These are phyloP conservation scores for Alternaria viburni DNA, from an alignment of 2,329 filamentous ascomycete genomes.

Conservation along the genomic window DNA sequence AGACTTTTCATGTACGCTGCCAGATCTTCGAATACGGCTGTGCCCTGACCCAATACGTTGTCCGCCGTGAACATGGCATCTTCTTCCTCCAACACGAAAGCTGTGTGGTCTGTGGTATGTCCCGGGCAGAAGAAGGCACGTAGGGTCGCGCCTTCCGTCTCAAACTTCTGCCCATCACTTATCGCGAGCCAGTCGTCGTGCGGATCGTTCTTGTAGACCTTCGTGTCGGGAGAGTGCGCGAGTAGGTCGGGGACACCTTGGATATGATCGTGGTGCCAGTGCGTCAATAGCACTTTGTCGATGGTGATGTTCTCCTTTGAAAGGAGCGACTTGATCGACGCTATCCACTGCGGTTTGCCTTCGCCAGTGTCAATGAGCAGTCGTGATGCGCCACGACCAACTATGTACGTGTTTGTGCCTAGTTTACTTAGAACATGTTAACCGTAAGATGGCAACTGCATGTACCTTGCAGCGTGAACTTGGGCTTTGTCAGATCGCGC, in stretches of 20 bases:
- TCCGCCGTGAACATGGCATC: conserved; percentile 88
- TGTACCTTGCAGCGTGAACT: conserved; percentile 69
- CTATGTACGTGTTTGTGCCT: conserved; percentile 92
- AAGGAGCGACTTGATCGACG: conserved; percentile 69
- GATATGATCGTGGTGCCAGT: conserved; percentile 91
- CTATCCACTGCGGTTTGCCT: conserved; percentile 76
- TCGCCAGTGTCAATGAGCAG: conserved; percentile 92
- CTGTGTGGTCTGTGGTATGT: conserved; percentile 84
- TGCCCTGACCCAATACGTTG: conserved; percentile 86
- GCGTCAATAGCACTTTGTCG: conserved; percentile 76
- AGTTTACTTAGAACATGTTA: conserved; percentile 35
- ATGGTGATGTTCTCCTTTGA: conserved; percentile 71
- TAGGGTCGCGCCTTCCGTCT: conserved; percentile 68
- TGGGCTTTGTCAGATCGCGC: conserved; percentile 21
- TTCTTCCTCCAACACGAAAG: conserved; percentile 76
- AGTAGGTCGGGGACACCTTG: conserved; percentile 76
- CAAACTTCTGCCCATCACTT: conserved; percentile 62
- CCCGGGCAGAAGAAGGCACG: conserved; percentile 73
- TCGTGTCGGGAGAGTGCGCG: conserved; percentile 65
- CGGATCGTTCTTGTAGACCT: conserved; percentile 71
- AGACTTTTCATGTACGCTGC: conserved; percentile 71
- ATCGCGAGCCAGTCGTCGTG: conserved; percentile 59
- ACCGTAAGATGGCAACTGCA: not conserved
- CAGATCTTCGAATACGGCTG: conserved; percentile 83
- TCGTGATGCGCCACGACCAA: conserved; percentile 75